A percentile compares a stretch with the other conserved stretches of the same genome.
phyloP scores from a whole-genome alignment of 805 yeast species.

The Wickerhamomyces rabaulensis region DNA sequence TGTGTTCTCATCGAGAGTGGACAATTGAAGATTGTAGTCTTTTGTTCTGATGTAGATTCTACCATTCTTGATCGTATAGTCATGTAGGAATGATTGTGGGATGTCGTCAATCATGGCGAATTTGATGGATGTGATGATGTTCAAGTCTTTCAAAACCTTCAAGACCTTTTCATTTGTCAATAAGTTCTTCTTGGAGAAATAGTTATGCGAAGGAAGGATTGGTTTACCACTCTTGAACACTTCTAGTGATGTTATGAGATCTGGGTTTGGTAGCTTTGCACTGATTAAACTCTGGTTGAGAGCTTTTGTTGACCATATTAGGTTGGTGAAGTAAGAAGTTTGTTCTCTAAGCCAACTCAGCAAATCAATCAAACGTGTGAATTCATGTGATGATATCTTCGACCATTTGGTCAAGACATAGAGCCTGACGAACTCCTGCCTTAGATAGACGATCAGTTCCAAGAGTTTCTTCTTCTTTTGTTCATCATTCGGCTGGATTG shows the following conservation, averaged over 20 bases:
- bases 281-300: slow-evolving; percentile 68
- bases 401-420: slow-evolving; percentile 89
- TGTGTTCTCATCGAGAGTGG: slow-evolving; percentile 61
- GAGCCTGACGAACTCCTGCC: slow-evolving; percentile 80
- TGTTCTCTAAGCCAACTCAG: slow-evolving; percentile 84
- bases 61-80: slow-evolving; percentile 70
- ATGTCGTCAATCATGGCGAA: slow-evolving; percentile 60
- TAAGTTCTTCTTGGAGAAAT: slow-evolving; percentile 36
- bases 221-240: slow-evolving; percentile 79
- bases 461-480: slow-evolving; percentile 65
- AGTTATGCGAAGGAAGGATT: slow-evolving; percentile 58
- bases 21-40: slow-evolving; percentile 73
- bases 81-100: slow-evolving; percentile 53
- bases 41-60: slow-evolving; percentile 55
- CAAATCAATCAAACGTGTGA: slow-evolving; percentile 74
- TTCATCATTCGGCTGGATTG: slow-evolving; percentile 56
- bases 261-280: slow-evolving; percentile 92
- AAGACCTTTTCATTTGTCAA: slow-evolving; percentile 54
- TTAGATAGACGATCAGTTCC: slow-evolving; percentile 58
- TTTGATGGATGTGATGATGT: slow-evolving; percentile 66
- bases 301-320: slow-evolving; percentile 60
- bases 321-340: slow-evolving; percentile 60
- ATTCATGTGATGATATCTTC: slow-evolving; percentile 61
- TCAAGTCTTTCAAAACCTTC: slow-evolving; percentile 59
- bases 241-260: slow-evolving; percentile 79